phyloP scores from a whole-genome alignment of 129 eudicot genomes.

The Tagetes patula region DNA sequence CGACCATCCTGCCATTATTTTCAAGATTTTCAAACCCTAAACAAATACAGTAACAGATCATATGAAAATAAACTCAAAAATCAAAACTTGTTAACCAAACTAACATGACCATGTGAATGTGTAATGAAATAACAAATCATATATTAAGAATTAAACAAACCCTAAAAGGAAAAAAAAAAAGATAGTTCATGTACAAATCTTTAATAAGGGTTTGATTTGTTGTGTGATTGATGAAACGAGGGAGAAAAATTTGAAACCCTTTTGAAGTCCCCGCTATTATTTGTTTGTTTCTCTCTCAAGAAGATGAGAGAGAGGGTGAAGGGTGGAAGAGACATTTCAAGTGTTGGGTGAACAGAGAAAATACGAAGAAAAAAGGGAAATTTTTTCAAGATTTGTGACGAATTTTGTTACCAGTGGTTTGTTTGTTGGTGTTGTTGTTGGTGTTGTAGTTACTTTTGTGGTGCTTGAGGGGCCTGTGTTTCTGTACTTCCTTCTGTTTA shows the following conservation, averaged over 20 bases:
- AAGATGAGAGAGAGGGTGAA: conserved; percentile 23
- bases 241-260: conserved; percentile 17
- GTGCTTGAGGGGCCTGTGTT: conserved; percentile 33
- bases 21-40: conserved; percentile 53
- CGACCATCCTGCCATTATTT: conserved; percentile 72
- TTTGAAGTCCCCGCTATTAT: conserved; percentile 47
- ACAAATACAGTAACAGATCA: conserved; percentile 26
- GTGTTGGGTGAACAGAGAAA: conserved; percentile 28
- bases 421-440: too few relatives aligned
- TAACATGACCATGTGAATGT: background rate
- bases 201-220: background rate
- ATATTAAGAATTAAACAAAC: background rate
- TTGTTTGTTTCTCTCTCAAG: conserved; percentile 33
- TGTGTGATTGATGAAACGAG: conserved; percentile 29
- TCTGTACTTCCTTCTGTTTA: conserved; percentile 28
- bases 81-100: background rate
- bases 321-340: conserved; percentile 43
- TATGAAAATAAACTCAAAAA: conserved; percentile 6
- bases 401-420: conserved; percentile 42
- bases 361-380: conserved; percentile 14
- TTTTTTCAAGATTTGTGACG: conserved; percentile 19
- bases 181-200: background rate
- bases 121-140: background rate
- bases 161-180: background rate
- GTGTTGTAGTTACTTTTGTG: background rate